Evolutionary conservation across 352 stramenopile species (phyloP).

Genomic region (Phytophthora fragariaefolia): DNA sequence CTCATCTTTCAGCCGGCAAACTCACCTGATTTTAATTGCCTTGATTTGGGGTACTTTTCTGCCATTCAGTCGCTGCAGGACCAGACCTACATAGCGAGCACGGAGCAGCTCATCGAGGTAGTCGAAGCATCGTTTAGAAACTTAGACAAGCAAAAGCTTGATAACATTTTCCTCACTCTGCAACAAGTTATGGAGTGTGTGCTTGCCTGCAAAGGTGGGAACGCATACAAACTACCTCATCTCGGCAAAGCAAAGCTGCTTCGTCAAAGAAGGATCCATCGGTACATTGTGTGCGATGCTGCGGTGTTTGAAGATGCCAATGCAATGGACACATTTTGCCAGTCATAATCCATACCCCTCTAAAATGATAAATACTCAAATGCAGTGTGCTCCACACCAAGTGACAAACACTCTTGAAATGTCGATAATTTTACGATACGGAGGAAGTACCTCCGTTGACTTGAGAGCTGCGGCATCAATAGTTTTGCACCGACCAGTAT

Average conservation of each 20-base stretch:
- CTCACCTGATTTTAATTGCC: not conserved
- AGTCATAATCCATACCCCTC: too few species aligned
- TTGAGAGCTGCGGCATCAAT: too few species aligned
- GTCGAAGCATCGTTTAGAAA: not conserved
- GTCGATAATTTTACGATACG: too few species aligned
- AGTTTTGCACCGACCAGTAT: too few species aligned
- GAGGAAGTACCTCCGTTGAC: too few species aligned
- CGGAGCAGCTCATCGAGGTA: not conserved
- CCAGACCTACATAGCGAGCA: not conserved
- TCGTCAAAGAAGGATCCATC: not conserved
- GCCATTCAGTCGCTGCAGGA: not conserved
- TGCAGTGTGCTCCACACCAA: too few species aligned
- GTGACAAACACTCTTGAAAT: too few species aligned
- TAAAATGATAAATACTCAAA: too few species aligned
- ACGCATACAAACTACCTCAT: not conserved
- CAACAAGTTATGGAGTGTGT: slow-evolving; percentile 2
- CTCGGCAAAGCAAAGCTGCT: not conserved
- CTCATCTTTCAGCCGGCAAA: not conserved
- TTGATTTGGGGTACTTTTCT: not conserved
- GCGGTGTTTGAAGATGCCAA: too few species aligned
- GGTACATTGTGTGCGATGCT: not conserved
- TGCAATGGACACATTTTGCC: too few species aligned
- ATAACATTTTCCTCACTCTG: not conserved
- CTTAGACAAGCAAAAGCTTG: not conserved
- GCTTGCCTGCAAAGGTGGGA: not conserved